These are phyloP conservation scores for Scolecobasidium constrictum DNA, from an alignment of 2,329 filamentous ascomycete genomes.

Conservation along the genomic window DNA sequence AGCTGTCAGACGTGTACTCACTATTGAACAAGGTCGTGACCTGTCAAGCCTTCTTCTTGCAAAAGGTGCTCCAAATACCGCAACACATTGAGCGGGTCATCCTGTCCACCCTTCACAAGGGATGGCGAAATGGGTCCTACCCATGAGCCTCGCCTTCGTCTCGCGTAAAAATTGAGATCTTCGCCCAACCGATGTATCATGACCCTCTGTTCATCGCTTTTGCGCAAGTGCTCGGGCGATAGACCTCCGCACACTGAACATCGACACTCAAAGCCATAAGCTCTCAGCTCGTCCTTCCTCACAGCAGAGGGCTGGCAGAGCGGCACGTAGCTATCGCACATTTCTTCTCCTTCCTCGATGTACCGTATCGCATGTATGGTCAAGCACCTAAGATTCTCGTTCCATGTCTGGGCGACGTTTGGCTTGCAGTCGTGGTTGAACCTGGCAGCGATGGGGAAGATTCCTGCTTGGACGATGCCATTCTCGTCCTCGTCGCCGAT, in stretches of 20 bases:
- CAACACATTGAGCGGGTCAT: slow-evolving; percentile 3
- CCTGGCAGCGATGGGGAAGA: slow-evolving; percentile 7
- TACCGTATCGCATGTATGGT: slow-evolving; percentile 8
- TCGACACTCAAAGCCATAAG: slow-evolving; percentile 21
- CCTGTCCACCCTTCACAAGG: background rate
- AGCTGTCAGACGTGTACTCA: too few species aligned
- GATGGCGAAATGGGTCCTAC: background rate
- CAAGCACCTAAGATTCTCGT: background rate
- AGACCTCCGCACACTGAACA: slow-evolving; percentile 17
- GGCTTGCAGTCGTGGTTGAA: slow-evolving; percentile 9
- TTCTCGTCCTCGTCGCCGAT: slow-evolving; percentile 6
- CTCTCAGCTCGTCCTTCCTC: slow-evolving; percentile 13
- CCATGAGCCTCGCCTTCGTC: slow-evolving; percentile 10
- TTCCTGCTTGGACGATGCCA: slow-evolving; percentile 1
- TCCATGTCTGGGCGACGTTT: slow-evolving; percentile 8
- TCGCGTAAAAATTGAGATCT: slow-evolving; percentile 15
- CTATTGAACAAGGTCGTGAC: slow-evolving; percentile 7
- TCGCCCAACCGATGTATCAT: slow-evolving; percentile 11
- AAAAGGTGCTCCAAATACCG: slow-evolving; percentile 2
- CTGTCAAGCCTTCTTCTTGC: slow-evolving; percentile 6
- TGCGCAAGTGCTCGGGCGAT: background rate
- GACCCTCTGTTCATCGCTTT: slow-evolving; percentile 4
- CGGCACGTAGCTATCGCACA: slow-evolving; percentile 7
- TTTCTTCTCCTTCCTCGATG: slow-evolving; percentile 8
- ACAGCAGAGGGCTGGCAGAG: slow-evolving; percentile 11